Percentiles rank a stretch among this genome's conserved stretches.
These are phyloP conservation scores for Lumnitzera littorea DNA, from an alignment of 345 rosid species.

Conservation along the genomic window DNA sequence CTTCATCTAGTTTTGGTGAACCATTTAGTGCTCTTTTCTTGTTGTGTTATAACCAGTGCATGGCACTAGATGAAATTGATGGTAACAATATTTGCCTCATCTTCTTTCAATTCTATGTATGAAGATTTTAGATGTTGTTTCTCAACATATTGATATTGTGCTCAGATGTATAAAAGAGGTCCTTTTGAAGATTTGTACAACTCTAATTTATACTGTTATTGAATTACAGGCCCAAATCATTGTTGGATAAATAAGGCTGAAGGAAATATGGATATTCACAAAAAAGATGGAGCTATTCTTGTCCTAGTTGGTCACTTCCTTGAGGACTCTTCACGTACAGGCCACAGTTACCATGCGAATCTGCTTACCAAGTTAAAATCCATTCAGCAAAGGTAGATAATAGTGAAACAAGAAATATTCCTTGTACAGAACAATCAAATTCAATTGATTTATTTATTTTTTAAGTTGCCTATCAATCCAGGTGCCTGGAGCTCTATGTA, in stretches of 20 bases:
- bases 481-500: slow-evolving; percentile 56
- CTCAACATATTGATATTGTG: not conserved
- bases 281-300: slow-evolving; percentile 39
- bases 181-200: not conserved
- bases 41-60: not conserved
- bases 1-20: not conserved
- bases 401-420: not conserved
- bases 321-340: slow-evolving; percentile 20
- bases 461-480: slow-evolving; percentile 11
- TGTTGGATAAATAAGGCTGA: slow-evolving; percentile 62
- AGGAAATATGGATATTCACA: slow-evolving; percentile 27
- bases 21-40: not conserved
- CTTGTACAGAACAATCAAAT: not conserved
- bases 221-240: slow-evolving; percentile 52
- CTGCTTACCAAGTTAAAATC: slow-evolving; percentile 58
- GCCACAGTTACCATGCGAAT: slow-evolving; percentile 13
- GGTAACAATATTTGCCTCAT: slow-evolving; percentile 2
- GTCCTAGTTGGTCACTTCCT: slow-evolving; percentile 50
- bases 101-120: not conserved
- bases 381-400: slow-evolving; percentile 66
- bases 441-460: not conserved
- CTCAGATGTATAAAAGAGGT: not conserved
- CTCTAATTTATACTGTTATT: not conserved
- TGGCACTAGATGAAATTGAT: not conserved
- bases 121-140: not conserved